Conservation (phyloP, 192 early-diverging fungal species). For the Podila epicladia region DNA sequence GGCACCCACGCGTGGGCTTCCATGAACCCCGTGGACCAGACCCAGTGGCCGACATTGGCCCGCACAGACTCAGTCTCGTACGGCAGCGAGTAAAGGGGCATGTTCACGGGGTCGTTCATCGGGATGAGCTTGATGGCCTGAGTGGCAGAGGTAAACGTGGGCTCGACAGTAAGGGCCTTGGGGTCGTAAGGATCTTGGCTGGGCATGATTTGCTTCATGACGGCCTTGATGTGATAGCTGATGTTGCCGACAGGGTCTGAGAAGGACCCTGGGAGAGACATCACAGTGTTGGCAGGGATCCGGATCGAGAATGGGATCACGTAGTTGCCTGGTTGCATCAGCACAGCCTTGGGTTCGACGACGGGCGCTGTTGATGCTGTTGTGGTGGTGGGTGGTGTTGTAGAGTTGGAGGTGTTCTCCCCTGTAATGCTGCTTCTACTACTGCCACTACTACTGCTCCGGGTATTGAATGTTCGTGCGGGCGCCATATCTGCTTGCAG, state of each 20-base stretch:
- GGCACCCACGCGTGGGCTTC: constrained; percentile 48
- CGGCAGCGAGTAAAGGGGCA: constrained; percentile 36
- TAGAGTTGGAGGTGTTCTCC: constrained; percentile 5
- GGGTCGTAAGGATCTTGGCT: constrained; percentile 35
- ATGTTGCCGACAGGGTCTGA: constrained; percentile 34
- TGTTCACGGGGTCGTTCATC: constrained; percentile 38
- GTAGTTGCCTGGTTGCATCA: constrained; percentile 50
- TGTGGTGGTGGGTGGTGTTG: not conserved
- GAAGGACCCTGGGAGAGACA: constrained; percentile 49
- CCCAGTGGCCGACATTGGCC: constrained; percentile 47
- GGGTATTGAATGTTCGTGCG: not conserved
- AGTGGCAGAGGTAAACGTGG: constrained; percentile 27
- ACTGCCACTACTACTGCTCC: not conserved
- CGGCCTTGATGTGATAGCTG: constrained; percentile 37
- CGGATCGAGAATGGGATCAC: constrained; percentile 52
- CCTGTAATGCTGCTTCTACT: constrained; percentile 17
- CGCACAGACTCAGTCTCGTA: constrained; percentile 44
- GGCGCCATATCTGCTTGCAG: too few relatives aligned
- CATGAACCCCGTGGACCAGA: constrained; percentile 50
- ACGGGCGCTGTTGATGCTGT: not conserved
- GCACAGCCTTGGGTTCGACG: constrained; percentile 38
- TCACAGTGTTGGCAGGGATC: constrained; percentile 28
- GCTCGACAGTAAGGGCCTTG: constrained; percentile 25
- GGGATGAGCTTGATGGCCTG: constrained; percentile 46
- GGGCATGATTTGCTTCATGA: constrained; percentile 49